Base-by-base conservation (phyloP, 495 filamentous ascomycete species). In the Ascobolus immersus region DNA sequence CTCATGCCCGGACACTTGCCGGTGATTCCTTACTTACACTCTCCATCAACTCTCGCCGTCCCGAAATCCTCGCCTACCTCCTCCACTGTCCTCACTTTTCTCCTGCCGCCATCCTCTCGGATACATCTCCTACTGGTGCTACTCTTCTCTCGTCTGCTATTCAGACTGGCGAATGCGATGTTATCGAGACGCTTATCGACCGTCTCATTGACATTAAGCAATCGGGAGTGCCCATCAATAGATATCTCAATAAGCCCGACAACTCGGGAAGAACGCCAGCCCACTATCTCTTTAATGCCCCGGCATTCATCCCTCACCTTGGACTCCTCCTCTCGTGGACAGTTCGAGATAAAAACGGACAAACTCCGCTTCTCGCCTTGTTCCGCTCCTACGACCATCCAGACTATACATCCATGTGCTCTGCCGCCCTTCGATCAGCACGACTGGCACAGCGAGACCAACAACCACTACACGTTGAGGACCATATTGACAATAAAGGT, bases 1-100 rank as follows among this genome's bases (percentile, higher is more conserved):
- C n/a, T 58, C 64, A 13, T 62, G 67, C n/a, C n/a, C n/a, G n/a
- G n/a, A n/a, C n/a, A n/a, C n/a, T n/a, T n/a, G n/a, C n/a, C 18
- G 84, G 86, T 2, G 73, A 91, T 45, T 91, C 82, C 4, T 65
- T 93, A 13, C 63, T 69, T 11, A 99, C 94, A 89, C 94, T 99
- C 81, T 80, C 84, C 5, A 64, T 93, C 21, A 80, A 92, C 44
- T 65, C 70, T 34, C 61, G 67, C 18, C 73, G 73, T 35, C 54
- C 61, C 5, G 65, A 73, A 27, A 68, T 67, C 19, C 48, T 99
- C 17, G 63, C 55, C 18, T 93, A 90, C 50, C 60, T 99, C 4
- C 54, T 99, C 6, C 70, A 65, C 18, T 40, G 38, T 4, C 37
- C 48, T 7, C 37, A 50, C 21, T 49, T 50, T 29, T 52, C 92